Conservation (phyloP, 345 rosid species). For the Trapa bicornis region DNA sequence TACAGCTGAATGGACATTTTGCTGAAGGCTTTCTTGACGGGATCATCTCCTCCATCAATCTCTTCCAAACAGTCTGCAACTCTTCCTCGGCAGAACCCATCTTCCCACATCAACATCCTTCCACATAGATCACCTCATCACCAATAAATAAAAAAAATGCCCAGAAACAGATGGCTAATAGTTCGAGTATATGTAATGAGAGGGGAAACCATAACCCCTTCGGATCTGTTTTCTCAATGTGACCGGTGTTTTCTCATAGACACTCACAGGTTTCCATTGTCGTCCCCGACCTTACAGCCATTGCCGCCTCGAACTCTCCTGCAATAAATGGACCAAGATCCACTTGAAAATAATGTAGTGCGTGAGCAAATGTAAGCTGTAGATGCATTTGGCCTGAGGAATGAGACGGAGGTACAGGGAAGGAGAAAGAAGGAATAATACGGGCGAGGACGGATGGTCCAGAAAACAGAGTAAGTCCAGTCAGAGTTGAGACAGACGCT, state of each 20-base stretch:
- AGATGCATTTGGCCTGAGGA: not conserved
- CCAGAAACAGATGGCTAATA: too few relatives aligned
- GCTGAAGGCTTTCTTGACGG: conserved; percentile 96
- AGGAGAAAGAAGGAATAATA: conserved; percentile 17
- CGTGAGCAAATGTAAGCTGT: too few relatives aligned
- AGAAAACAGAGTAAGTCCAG: conserved; percentile 99
- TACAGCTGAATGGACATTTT: conserved; percentile 99
- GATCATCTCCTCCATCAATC: conserved; percentile 73
- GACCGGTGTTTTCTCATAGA: not conserved
- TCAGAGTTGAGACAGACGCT: conserved; percentile 91
- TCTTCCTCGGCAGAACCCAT: conserved; percentile 85
- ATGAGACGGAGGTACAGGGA: not conserved
- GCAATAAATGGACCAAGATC: conserved; percentile 17
- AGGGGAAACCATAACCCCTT: too few relatives aligned
- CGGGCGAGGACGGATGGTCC: conserved; percentile 99
- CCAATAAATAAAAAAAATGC: conserved; percentile 3
- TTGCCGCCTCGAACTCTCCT: conserved; percentile 97
- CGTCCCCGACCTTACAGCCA: conserved; percentile 97
- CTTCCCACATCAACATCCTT: conserved; percentile 99
- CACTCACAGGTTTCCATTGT: conserved; percentile 97
- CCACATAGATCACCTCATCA: conserved; percentile 9
- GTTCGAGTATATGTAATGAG: too few relatives aligned
- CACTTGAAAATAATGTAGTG: not conserved
- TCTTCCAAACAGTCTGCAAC: conserved; percentile 68
- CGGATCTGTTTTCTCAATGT: too few relatives aligned